These are phyloP conservation scores for Botrytis fragariae DNA, from an alignment of 2,329 filamentous ascomycete genomes.

Conservation along the genomic window DNA sequence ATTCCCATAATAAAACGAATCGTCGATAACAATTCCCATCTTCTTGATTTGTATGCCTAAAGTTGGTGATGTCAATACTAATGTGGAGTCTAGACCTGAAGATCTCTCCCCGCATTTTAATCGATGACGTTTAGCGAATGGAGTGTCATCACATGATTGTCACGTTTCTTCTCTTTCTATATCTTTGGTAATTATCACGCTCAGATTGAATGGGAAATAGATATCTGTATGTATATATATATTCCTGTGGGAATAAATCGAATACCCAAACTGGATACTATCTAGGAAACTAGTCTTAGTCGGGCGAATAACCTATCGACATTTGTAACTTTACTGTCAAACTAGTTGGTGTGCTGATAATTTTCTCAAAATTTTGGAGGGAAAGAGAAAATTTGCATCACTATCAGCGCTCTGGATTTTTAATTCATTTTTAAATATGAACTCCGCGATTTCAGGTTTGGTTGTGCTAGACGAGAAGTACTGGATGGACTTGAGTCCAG, in stretches of 20 bases:
- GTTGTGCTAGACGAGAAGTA: not conserved
- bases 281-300: not conserved
- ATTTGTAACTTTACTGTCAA: not conserved
- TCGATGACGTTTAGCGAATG: slow-evolving; percentile 1
- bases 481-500: not conserved
- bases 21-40: slow-evolving; percentile 3
- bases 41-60: not conserved
- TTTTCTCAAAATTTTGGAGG: not conserved
- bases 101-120: not conserved
- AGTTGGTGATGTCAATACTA: not conserved
- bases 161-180: no score
- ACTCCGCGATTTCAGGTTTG: not conserved
- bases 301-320: not conserved
- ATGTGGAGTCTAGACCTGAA: not conserved
- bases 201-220: not conserved
- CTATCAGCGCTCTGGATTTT: not conserved
- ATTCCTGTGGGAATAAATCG: not conserved
- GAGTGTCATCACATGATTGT: not conserved
- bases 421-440: not conserved
- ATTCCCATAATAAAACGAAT: not conserved
- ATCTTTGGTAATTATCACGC: no score
- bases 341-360: not conserved
- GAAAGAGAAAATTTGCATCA: not conserved
- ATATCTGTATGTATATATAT: not conserved
- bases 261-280: not conserved